phyloP scores from a whole-genome alignment of 2,329 filamentous ascomycete genomes.

The Sporothrix schenckii region DNA sequence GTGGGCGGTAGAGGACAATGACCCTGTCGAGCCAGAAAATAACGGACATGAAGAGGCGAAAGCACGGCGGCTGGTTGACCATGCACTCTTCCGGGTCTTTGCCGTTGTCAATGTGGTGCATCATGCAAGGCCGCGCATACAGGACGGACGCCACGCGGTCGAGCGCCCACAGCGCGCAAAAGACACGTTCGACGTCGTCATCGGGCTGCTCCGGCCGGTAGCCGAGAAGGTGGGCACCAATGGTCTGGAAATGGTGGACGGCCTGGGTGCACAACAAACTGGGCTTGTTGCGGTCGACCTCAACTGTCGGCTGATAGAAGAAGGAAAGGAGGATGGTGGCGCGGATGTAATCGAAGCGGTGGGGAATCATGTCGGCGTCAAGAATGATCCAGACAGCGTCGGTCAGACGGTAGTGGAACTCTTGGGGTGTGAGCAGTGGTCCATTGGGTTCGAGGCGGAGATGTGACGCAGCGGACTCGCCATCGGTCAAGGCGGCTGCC shows the following conservation, averaged over 20 bases:
- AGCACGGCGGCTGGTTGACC: constrained; percentile 55
- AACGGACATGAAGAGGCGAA: constrained; percentile 60
- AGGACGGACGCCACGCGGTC: constrained; percentile 63
- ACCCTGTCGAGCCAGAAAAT: constrained; percentile 61
- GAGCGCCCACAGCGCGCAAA: constrained; percentile 63
- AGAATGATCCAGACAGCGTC: constrained; percentile 54
- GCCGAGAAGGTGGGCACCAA: constrained; percentile 57
- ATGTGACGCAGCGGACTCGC: constrained; percentile 47
- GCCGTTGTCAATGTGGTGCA: constrained; percentile 64
- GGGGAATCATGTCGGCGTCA: constrained; percentile 57
- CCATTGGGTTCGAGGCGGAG: constrained; percentile 50
- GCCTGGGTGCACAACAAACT: constrained; percentile 58
- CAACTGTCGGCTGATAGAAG: constrained; percentile 59
- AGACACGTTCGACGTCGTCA: constrained; percentile 53
- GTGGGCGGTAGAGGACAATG: constrained; percentile 62
- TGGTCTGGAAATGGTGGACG: constrained; percentile 60
- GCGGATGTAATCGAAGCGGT: constrained; percentile 59
- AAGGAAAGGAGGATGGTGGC: constrained; percentile 58
- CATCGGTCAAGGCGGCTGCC: constrained; percentile 54
- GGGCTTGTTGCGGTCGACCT: constrained; percentile 59
- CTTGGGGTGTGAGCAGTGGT: constrained; percentile 48
- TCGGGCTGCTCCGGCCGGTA: constrained; percentile 42
- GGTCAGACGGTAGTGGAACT: constrained; percentile 54
- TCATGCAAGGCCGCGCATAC: constrained; percentile 61
- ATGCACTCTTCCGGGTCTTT: constrained; percentile 57